These are phyloP conservation scores for Gossypium mustelinum DNA, from an alignment of 345 rosid species.

Conservation along the genomic window DNA sequence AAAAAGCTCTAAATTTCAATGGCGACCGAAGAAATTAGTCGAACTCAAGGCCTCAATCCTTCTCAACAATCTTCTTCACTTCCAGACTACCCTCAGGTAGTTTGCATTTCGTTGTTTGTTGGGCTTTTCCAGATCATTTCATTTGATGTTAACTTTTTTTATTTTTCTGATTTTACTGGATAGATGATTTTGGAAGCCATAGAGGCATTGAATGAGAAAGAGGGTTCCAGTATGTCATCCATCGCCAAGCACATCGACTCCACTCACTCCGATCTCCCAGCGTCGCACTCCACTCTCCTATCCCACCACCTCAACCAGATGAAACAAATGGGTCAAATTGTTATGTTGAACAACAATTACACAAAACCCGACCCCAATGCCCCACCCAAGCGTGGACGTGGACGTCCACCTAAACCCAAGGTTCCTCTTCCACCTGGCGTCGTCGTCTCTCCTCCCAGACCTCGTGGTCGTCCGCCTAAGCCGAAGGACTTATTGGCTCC, in stretches of 20 bases:
- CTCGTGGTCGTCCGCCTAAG: conserved; percentile 81
- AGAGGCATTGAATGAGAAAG: conserved; percentile 45
- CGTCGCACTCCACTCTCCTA: conserved; percentile 56
- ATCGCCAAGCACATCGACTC: conserved; percentile 66
- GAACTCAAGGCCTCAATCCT: conserved; percentile 7
- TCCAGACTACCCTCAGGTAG: conserved; percentile 38
- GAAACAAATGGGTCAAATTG: conserved; percentile 60
- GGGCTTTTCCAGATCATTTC: background rate
- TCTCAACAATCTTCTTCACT: conserved; percentile 13
- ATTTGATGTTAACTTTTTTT: background rate
- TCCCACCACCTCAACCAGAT: conserved; percentile 58
- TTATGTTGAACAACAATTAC: conserved; percentile 67
- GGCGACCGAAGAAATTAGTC: conserved; percentile 24
- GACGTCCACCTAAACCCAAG: conserved; percentile 85
- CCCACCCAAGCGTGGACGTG: conserved; percentile 85
- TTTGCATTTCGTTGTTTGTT: background rate
- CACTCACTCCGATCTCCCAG: conserved; percentile 45
- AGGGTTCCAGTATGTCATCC: conserved; percentile 56
- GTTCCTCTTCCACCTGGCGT: conserved; percentile 23
- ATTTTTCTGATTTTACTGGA: background rate
- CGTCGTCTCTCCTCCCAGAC: conserved; percentile 42
- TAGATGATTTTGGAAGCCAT: conserved; percentile 82
- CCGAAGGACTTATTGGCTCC: conserved; percentile 45
- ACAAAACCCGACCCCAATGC: conserved; percentile 66
- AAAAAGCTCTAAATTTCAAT: conserved; percentile 6